Percentiles rank a stretch among this genome's conserved stretches.
Conservation (phyloP, 257 asterid genomes). For the Phtheirospermum japonicum region DNA sequence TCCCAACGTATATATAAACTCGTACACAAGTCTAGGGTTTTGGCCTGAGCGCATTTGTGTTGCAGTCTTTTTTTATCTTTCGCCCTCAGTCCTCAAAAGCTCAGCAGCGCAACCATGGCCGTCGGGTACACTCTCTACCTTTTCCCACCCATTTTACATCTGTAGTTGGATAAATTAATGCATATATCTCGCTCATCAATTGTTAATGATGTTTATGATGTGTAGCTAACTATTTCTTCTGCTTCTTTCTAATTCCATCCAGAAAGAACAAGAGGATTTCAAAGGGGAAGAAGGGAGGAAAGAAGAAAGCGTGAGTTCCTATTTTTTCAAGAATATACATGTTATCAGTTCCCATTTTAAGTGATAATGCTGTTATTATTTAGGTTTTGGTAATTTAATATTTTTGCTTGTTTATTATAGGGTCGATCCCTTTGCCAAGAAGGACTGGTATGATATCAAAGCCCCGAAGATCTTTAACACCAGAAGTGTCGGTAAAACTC, state of each 20-base stretch:
- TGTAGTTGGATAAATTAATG: background rate
- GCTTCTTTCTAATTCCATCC: slow-evolving; percentile 16
- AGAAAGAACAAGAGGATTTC: slow-evolving; percentile 71
- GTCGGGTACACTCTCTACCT: background rate
- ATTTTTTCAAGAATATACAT: background rate
- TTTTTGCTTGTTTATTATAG: slow-evolving; percentile 19
- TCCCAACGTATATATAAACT: background rate
- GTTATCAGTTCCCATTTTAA: background rate
- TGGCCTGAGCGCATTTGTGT: too few relatives aligned
- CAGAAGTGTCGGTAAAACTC: slow-evolving; percentile 56
- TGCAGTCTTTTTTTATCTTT: too few relatives aligned
- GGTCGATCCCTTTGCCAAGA: slow-evolving; percentile 56
- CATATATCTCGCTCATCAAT: too few relatives aligned
- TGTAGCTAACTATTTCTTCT: too few relatives aligned
- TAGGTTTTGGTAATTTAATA: background rate
- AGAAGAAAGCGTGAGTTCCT: slow-evolving; percentile 53
- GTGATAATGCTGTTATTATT: background rate
- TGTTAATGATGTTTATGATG: too few relatives aligned
- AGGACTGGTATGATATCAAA: slow-evolving; percentile 69
- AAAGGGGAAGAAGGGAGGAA: slow-evolving; percentile 71
- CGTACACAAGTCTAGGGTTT: background rate
- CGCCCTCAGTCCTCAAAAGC: background rate
- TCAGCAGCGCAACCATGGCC: background rate
- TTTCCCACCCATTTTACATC: too few relatives aligned
- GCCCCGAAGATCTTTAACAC: slow-evolving; percentile 54